A percentile compares a stretch with the other conserved stretches of the same genome.
phyloP scores from a whole-genome alignment of 2,329 filamentous ascomycete species.

The Metarhizium rileyi region DNA sequence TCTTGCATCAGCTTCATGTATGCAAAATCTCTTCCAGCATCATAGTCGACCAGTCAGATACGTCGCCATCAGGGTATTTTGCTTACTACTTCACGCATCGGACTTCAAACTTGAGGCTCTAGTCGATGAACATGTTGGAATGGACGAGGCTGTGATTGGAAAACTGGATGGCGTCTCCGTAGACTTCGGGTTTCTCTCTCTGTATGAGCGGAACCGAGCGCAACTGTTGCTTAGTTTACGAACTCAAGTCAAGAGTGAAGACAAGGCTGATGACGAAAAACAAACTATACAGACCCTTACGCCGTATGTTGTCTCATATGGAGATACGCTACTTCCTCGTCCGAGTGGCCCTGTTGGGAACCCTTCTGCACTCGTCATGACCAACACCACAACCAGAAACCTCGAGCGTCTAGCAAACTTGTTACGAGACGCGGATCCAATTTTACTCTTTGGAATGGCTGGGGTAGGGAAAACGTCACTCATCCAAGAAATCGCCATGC shows the following conservation, averaged over 20 bases:
- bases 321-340: conserved; percentile 56
- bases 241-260: conserved; percentile 22
- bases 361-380: conserved; percentile 51
- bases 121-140: conserved; percentile 54
- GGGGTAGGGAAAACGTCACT: conserved; percentile 88
- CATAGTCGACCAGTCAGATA: conserved; percentile 57
- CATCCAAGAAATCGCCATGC: conserved; percentile 70
- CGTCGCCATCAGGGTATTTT: conserved; percentile 73
- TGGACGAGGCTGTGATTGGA: conserved; percentile 50
- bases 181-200: conserved; percentile 66
- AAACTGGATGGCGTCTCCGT: conserved; percentile 66
- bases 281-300: conserved; percentile 38
- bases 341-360: conserved; percentile 39
- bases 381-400: conserved; percentile 63
- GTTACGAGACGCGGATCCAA: conserved; percentile 58
- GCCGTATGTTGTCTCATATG: conserved; percentile 53
- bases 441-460: conserved; percentile 72
- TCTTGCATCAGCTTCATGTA: conserved; percentile 53
- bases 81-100: conserved; percentile 66
- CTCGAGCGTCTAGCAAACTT: conserved; percentile 57
- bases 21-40: conserved; percentile 61
- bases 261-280: conserved; percentile 6
- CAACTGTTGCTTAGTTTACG: conserved; percentile 34
- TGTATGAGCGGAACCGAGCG: conserved; percentile 47
- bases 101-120: conserved; percentile 70